Conservation (phyloP, 1,284 basidiomycete genomes). For the Trametes sp. region DNA sequence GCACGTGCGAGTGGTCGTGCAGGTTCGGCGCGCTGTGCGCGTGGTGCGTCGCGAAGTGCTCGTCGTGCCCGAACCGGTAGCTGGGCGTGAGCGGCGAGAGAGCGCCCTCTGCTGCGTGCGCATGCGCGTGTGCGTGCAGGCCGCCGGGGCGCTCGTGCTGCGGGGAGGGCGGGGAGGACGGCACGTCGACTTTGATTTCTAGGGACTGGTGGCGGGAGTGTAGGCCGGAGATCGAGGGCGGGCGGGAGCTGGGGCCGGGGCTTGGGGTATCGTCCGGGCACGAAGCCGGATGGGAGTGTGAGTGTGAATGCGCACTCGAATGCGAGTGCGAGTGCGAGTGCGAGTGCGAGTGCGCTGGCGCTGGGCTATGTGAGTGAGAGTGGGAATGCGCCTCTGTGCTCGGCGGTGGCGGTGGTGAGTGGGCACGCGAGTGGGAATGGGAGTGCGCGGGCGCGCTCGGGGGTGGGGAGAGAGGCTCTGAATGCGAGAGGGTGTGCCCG, state of each 20-base stretch:
- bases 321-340: constrained; percentile 36
- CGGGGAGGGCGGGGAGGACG: constrained; percentile 24
- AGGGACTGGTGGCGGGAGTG: constrained; percentile 32
- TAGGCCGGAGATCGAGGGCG: constrained; percentile 11
- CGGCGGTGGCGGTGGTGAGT: constrained; percentile 1
- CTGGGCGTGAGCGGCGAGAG: constrained; percentile 62
- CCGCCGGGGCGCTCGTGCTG: constrained; percentile 1
- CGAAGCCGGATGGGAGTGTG: constrained; percentile 19
- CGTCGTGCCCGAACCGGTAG: constrained; percentile 68
- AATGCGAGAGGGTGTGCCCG: constrained; percentile 37
- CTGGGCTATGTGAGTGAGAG: constrained; percentile 41
- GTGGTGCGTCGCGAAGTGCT: constrained; percentile 64
- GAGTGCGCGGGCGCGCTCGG: constrained; percentile 44
- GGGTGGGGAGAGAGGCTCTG: constrained; percentile 22
- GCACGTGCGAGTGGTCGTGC: constrained; percentile 70
- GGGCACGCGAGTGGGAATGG: constrained; percentile 30
- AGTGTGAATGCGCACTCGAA: constrained; percentile 43
- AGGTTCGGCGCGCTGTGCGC: constrained; percentile 59
- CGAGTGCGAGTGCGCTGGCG: constrained; percentile 41
- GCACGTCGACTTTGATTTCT: constrained; percentile 28
- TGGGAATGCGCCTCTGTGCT: constrained; percentile 40
- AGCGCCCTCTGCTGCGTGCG: constrained; percentile 9
- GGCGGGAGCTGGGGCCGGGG: not conserved
- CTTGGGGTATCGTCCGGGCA: constrained; percentile 5
- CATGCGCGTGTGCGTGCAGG: constrained; percentile 14